Base-by-base conservation (phyloP, 495 filamentous ascomycete genomes). In the Chaetomium fimeti region DNA sequence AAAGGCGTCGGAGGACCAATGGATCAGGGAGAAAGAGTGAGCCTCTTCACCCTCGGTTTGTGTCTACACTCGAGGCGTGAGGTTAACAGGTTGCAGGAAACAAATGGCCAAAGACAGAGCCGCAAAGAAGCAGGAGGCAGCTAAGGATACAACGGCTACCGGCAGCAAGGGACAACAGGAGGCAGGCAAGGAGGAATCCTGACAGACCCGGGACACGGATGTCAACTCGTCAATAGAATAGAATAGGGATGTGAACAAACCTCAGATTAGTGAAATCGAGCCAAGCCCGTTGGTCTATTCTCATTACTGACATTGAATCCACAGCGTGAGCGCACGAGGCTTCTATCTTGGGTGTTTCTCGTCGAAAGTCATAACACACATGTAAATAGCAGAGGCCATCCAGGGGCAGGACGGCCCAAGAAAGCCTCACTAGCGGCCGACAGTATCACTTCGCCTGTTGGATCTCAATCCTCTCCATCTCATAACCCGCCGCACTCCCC, bases 1-100 rank as follows among this genome's bases (percentile, higher is more conserved):
- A 43, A 72, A 74, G 63, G 73, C 73, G 24, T 22, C 74, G n/a
- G 73, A 75, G 65, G 67, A 72, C 49, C 69, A 75, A 47, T 75
- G 66, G 22, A 74, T 75, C 51, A 56, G 68, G 11, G 71, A 74
- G 49, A 74, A 74, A 60, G 73, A 75, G 73, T 74, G 24, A 11
- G 73, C 25, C 20, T 40, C 29, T 28, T 24, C n/a, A 11, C 16
- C 2, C 49, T 5, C 3, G 0, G 0, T 38, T 12, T 20, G 52
- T 25, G 13, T 36, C 18, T 3, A 22, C 3, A 32, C 38, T 49
- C 4, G 27, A 45, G 4, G n/a, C 25, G 6, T 36, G 27, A 20
- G 16, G 22, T 25, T 29, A 4, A 57, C 5, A 18, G 15, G 7
- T 18, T 29, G 47, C 45, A 64, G 62, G 20, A 64, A 49, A 20